Conservation (phyloP, 2,329 filamentous ascomycete genomes). For the Aspergillus sp. region DNA sequence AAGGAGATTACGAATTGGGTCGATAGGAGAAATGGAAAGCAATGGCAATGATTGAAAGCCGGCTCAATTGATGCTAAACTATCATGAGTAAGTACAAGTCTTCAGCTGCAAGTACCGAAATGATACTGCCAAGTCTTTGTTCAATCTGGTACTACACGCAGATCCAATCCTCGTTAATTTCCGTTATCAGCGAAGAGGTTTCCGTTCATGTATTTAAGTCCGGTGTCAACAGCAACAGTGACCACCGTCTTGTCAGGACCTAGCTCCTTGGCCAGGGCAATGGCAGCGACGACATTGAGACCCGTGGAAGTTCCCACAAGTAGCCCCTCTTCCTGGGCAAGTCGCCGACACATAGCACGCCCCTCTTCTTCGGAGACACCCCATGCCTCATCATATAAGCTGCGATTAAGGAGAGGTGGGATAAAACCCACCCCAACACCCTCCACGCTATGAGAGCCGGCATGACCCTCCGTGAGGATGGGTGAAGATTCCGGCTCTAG, state of each 20-base stretch:
- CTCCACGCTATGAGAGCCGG: conserved; percentile 79
- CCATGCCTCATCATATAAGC: conserved; percentile 80
- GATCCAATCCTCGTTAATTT: too few relatives aligned
- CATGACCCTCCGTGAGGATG: conserved; percentile 4
- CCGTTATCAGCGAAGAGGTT: too few relatives aligned
- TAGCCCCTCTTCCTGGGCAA: conserved; percentile 85
- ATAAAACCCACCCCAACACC: conserved; percentile 94
- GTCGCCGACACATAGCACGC: conserved; percentile 71
- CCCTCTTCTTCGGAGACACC: conserved; percentile 85
- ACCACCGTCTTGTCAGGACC: conserved; percentile 8
- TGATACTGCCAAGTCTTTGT: too few relatives aligned
- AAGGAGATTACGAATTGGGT: too few relatives aligned
- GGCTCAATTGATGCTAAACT: too few relatives aligned
- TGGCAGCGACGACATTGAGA: conserved; percentile 12
- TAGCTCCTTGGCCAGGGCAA: conserved; percentile 8
- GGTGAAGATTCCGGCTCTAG: conserved; percentile 10
- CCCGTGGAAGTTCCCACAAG: conserved; percentile 57
- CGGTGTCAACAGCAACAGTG: conserved; percentile 12
- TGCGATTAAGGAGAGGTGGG: conserved; percentile 74
- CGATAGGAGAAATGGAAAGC: too few relatives aligned
- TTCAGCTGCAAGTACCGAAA: too few relatives aligned
- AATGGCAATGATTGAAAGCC: too few relatives aligned
- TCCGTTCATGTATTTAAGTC: conserved; percentile 11
- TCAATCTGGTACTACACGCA: too few relatives aligned
- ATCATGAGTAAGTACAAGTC: too few relatives aligned